Evolutionary conservation across 108 stramenopile species (phyloP).

Genomic region (Epipyxis sp.): DNA sequence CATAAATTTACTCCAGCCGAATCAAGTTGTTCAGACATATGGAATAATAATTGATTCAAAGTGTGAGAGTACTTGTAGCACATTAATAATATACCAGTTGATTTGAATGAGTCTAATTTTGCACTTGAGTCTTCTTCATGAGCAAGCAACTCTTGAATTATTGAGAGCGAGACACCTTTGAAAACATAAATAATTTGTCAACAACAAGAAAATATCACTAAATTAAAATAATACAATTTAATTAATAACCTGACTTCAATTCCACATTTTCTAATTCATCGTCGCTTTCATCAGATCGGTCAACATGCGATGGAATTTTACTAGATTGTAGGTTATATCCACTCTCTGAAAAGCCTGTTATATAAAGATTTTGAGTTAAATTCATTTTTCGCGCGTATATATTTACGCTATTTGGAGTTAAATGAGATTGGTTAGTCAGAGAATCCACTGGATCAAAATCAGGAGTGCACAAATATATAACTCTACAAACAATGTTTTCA

Average conservation of each 20-base stretch:
- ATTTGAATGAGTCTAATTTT: background rate
- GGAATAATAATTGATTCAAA: conserved; percentile 16
- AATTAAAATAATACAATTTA: background rate
- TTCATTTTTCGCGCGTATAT: background rate
- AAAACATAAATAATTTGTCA: background rate
- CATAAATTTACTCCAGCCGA: background rate
- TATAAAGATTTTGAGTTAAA: background rate
- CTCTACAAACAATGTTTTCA: conserved; percentile 32
- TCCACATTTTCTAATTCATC: too few species aligned
- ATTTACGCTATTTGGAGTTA: conserved; percentile 1
- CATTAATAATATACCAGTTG: conserved; percentile 4
- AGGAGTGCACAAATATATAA: background rate
- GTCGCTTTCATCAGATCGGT: too few species aligned
- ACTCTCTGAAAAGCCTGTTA: background rate
- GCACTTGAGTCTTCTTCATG: background rate
- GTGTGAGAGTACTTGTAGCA: conserved; percentile 21
- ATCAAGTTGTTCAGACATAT: background rate
- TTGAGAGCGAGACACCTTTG: background rate
- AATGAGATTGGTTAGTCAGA: background rate
- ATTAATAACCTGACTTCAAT: too few species aligned
- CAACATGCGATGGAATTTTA: background rate
- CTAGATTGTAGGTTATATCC: background rate
- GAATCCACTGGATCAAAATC: background rate
- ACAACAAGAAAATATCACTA: background rate
- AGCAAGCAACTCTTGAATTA: background rate